These are phyloP conservation scores for Neurospora sp. DNA, from an alignment of 2,329 filamentous ascomycete genomes.

Conservation along the genomic window DNA sequence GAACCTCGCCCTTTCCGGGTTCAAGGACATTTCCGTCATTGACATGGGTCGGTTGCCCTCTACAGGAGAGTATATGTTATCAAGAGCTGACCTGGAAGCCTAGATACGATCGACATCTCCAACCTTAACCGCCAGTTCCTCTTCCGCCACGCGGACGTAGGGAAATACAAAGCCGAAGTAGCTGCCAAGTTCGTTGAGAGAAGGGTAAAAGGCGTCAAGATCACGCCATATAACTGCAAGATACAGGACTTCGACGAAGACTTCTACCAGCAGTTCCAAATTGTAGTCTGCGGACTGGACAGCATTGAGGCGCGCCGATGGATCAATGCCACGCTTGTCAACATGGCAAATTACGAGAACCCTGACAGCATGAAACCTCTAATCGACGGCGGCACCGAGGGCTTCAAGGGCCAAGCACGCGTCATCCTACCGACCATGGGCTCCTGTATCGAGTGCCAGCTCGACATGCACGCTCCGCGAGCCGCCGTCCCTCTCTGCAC, in stretches of 20 bases:
- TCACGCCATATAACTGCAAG: constrained; percentile 85
- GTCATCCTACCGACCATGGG: constrained; percentile 88
- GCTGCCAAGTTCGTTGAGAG: constrained; percentile 86
- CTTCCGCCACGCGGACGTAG: constrained; percentile 84
- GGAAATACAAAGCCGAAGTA: constrained; percentile 86
- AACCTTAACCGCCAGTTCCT: constrained; percentile 97
- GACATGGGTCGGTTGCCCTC: constrained; percentile 68
- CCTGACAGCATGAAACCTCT: constrained; percentile 84
- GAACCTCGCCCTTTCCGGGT: constrained; percentile 87
- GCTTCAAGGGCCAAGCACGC: constrained; percentile 93
- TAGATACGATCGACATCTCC: constrained; percentile 92
- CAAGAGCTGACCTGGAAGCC: background rate
- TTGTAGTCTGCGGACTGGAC: constrained; percentile 89
- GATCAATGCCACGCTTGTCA: constrained; percentile 92
- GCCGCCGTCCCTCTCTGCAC: constrained; percentile 96
- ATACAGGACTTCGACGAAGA: constrained; percentile 96
- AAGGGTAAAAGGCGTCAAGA: constrained; percentile 80
- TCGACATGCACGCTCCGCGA: constrained; percentile 97
- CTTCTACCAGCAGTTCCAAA: constrained; percentile 95
- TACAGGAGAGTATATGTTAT: background rate
- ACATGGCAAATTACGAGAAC: constrained; percentile 76
- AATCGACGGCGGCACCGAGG: constrained; percentile 93
- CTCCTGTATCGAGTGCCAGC: constrained; percentile 94
- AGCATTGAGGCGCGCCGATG: constrained; percentile 95
- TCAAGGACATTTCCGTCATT: constrained; percentile 96